Conservation (phyloP, 2,329 filamentous ascomycete genomes). For the Mycogone perniciosa region DNA sequence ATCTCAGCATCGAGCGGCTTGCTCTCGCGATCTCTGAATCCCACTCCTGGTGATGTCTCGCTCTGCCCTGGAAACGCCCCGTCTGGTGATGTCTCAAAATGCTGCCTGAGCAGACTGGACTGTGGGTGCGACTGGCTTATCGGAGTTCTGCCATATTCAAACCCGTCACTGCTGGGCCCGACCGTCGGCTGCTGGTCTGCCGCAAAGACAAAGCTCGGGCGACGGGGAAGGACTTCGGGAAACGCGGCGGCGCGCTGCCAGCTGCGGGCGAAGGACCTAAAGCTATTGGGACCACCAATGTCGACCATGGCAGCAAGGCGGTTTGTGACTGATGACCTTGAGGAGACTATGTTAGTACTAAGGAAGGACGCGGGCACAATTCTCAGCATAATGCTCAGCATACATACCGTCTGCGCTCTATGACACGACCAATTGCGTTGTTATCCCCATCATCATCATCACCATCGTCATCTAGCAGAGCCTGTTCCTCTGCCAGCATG, state of each 20-base stretch:
- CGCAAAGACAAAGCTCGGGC: constrained; percentile 64
- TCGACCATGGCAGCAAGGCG: constrained; percentile 56
- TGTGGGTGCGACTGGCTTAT: constrained; percentile 31
- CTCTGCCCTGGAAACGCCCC: constrained; percentile 19
- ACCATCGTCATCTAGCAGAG: constrained; percentile 37
- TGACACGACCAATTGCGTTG: constrained; percentile 11
- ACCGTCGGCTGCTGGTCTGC: constrained; percentile 39
- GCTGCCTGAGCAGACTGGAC: constrained; percentile 45
- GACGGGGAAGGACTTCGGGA: constrained; percentile 75
- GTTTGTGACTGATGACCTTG: constrained; percentile 53
- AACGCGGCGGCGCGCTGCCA: constrained; percentile 90
- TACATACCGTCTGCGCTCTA: constrained; percentile 25
- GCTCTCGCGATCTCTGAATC: constrained; percentile 41
- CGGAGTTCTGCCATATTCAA: constrained; percentile 37
- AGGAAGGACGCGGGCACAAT: too few relatives aligned
- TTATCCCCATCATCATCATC: constrained; percentile 28
- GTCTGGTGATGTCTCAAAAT: constrained; percentile 38
- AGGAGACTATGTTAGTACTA: not conserved
- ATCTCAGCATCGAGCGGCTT: constrained; percentile 42
- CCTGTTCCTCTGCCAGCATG: constrained; percentile 39
- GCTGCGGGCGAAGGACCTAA: constrained; percentile 86
- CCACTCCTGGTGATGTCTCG: constrained; percentile 14
- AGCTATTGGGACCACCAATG: constrained; percentile 85
- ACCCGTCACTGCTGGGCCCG: constrained; percentile 21
- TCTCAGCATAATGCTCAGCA: not conserved